Percentiles rank a stretch among this genome's conserved stretches.
Conservation (phyloP, 2,329 filamentous ascomycete species). For the Aspergillus brunneoviolaceus region DNA sequence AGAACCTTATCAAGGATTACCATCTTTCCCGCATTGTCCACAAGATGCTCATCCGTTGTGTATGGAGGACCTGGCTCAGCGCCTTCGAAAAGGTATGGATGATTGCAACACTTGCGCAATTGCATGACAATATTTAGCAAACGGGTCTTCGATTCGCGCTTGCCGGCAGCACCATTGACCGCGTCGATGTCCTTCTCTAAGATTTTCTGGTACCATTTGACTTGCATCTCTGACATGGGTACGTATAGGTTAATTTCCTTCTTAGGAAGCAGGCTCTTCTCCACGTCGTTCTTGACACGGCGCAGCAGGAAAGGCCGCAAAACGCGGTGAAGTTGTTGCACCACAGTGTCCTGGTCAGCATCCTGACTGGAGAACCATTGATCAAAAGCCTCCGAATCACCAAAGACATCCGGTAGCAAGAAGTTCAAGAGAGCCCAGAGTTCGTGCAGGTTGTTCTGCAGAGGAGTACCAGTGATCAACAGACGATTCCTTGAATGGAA, state of each 20-base stretch:
- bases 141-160: constrained; percentile 95
- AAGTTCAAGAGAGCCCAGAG: constrained; percentile 98
- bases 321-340: constrained; percentile 92
- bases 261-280: constrained; percentile 95
- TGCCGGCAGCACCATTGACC: constrained; percentile 93
- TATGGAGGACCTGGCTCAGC: constrained; percentile 96
- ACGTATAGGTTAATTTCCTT: constrained; percentile 97
- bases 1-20: constrained; percentile 91
- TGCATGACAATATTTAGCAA: constrained; percentile 99
- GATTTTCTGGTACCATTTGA: constrained; percentile 99
- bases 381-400: constrained; percentile 93
- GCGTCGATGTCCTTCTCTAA: constrained; percentile 98
- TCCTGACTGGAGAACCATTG: constrained; percentile 95
- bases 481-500: constrained; percentile 95
- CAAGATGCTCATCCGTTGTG: constrained; percentile 93
- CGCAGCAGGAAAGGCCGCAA: constrained; percentile 90
- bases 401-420: constrained; percentile 95
- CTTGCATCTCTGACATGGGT: constrained; percentile 98
- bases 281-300: constrained; percentile 94
- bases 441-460: constrained; percentile 98
- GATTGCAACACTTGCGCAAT: constrained; percentile 96
- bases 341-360: constrained; percentile 89
- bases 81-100: constrained; percentile 96
- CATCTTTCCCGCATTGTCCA: constrained; percentile 97
- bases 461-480: constrained; percentile 91